Evolutionary conservation across 2,329 filamentous ascomycete genomes (phyloP), one percentile per base, ranked within the genome.

Genomic region (Sporothrix pseudoabietina): DNA sequence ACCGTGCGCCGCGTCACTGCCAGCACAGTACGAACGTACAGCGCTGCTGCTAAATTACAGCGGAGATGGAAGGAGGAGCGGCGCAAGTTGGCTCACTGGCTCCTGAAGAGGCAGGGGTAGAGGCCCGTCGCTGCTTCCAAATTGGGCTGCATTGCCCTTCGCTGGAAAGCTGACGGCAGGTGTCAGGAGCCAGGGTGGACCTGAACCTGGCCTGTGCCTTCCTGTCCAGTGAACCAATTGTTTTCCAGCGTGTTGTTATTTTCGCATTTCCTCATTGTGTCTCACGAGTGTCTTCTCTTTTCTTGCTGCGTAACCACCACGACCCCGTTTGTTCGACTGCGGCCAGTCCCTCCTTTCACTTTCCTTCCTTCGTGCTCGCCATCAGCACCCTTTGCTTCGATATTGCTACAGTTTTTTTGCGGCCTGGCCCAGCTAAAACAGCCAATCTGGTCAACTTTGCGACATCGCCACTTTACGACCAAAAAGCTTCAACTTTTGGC

Each of bases 181-280:
- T 70, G 68, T 44, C 68, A 39, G 65, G 65, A n/a, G 44, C 65
- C 44, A 68, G 65, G 65, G n/a, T 44, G n/a, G 39, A 19, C 61
- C 22, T 68, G 26, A 44, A 44, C n/a, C 66, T 70, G 68, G 32
- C 26, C 32, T 70, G 68, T 55, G 52, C 54, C 69, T 57, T 49
- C 54, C 19, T 55, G n/a, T 26, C 41, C n/a, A 41, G 49, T 69
- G 14, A 49, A 19, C 44, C 44, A 49, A 49, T 12, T 61, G 57
- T 19, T 49, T 47, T 49, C 26, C 54, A 57, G 54, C 16, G 68
- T 59, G 32, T 44, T 71, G 69, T 61, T 71, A 32, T 71, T 61
- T 71, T 55, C 32, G 49, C 22, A 55, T 57, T 70, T 32, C 52
- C 61, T 47, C 59, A 22, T 52, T 41, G 47, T 41, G 19, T 47